Evolutionary conservation across 179 eudicot species (phyloP).

Genomic region (Dionaea muscipula): DNA sequence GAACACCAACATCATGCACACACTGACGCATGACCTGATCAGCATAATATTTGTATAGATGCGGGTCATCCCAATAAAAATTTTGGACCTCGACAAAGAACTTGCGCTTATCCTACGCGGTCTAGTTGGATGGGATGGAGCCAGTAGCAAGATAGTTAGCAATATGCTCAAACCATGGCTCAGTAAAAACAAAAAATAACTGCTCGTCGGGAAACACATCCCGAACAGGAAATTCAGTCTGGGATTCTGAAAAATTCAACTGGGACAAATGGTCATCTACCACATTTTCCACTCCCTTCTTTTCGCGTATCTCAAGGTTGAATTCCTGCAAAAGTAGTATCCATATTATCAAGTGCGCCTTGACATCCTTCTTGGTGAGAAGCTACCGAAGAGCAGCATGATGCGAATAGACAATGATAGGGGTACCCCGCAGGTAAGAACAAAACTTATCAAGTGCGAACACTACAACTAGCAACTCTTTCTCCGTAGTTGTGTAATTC

Average conservation of each 20-base stretch:
- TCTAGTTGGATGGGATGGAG: neutral
- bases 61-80: neutral
- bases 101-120: neutral
- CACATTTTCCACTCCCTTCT: neutral
- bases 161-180: neutral
- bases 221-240: neutral
- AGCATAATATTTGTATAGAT: neutral
- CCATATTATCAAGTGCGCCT: neutral
- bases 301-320: neutral
- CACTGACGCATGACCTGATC: too few species aligned
- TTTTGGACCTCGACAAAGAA: neutral
- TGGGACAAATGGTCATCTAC: neutral
- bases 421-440: neutral
- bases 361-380: too few species aligned
- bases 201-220: conserved; percentile 1
- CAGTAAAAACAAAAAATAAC: neutral
- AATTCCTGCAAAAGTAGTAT: neutral
- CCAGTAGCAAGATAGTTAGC: neutral
- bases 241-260: neutral
- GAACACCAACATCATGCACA: neutral
- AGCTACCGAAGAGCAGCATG: conserved; percentile 2
- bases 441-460: neutral
- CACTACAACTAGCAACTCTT: neutral
- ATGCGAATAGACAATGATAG: neutral
- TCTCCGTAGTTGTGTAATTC: neutral